These are phyloP conservation scores for Leccinellum rugosiceps DNA, from an alignment of 768 basidiomycete species.

Conservation along the genomic window DNA sequence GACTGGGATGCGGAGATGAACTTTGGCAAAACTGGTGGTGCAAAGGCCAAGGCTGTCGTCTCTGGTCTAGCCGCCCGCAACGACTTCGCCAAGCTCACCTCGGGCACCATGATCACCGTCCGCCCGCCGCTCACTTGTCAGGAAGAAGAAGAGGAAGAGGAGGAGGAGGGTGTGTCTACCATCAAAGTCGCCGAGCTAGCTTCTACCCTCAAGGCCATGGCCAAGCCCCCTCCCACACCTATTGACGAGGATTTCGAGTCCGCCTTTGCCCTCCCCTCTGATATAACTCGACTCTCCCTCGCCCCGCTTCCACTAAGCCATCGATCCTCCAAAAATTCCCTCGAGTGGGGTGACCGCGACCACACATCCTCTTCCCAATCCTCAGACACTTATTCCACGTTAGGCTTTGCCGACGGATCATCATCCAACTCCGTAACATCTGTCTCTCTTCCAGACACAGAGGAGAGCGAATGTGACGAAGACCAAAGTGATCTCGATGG, in stretches of 20 bases:
- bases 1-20: conserved; percentile 85
- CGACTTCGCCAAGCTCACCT: conserved; percentile 34
- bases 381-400: conserved; percentile 81
- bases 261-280: conserved; percentile 75
- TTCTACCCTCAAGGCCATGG: conserved; percentile 31
- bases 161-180: conserved; percentile 80
- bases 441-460: conserved; percentile 61
- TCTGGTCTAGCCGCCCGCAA: conserved; percentile 39
- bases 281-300: conserved; percentile 79
- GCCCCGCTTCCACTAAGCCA: conserved; percentile 73
- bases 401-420: conserved; percentile 70
- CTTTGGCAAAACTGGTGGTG: conserved; percentile 53
- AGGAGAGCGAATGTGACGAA: conserved; percentile 65
- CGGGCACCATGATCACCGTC: conserved; percentile 45
- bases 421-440: conserved; percentile 73
- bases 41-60: conserved; percentile 41
- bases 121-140: conserved; percentile 57
- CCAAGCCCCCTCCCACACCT: conserved; percentile 35
- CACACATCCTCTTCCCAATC: conserved; percentile 81
- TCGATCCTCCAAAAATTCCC: conserved; percentile 76
- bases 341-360: conserved; percentile 86
- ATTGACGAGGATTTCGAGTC: conserved; percentile 79
- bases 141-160: conserved; percentile 57
- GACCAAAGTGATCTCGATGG: conserved; percentile 79
- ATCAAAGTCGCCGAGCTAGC: conserved; percentile 67